Evolutionary conservation across 1,139 yeast species (phyloP).

Genomic region (Yamadazyma oceani): DNA sequence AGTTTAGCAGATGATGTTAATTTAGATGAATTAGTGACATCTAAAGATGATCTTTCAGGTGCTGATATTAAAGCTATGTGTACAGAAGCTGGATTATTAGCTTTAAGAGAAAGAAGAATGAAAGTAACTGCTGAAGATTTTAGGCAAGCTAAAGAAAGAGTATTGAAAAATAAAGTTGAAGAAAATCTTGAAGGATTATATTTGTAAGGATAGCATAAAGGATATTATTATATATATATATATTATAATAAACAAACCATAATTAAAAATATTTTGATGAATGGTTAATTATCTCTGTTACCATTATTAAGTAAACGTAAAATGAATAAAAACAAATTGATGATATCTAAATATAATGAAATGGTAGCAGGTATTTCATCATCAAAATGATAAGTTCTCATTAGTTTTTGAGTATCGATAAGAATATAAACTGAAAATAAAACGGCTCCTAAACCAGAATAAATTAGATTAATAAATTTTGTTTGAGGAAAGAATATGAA

Average conservation of each 20-base stretch:
- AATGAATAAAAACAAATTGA: constrained; percentile 77
- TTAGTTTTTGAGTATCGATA: constrained; percentile 78
- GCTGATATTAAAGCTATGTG: constrained; percentile 99
- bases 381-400: constrained; percentile 80
- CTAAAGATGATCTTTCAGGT: constrained; percentile 95
- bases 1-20: constrained; percentile 84
- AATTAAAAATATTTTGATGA: neutral
- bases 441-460: constrained; percentile 72
- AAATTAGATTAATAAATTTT: constrained; percentile 55
- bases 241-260: neutral
- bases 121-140: constrained; percentile 95
- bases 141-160: constrained; percentile 93
- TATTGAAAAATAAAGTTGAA: constrained; percentile 95
- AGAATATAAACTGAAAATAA: constrained; percentile 72
- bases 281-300: constrained; percentile 6
- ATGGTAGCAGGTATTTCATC: constrained; percentile 84
- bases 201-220: constrained; percentile 38
- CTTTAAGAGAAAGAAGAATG: constrained; percentile 97
- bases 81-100: constrained; percentile 95
- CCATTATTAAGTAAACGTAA: constrained; percentile 61
- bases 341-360: constrained; percentile 72
- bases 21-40: constrained; percentile 83
- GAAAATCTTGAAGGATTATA: constrained; percentile 95
- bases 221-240: neutral
- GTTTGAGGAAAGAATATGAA: constrained; percentile 64